Conservation (phyloP, 2,329 filamentous ascomycete species). For the Talaromyces funiculosus region DNA sequence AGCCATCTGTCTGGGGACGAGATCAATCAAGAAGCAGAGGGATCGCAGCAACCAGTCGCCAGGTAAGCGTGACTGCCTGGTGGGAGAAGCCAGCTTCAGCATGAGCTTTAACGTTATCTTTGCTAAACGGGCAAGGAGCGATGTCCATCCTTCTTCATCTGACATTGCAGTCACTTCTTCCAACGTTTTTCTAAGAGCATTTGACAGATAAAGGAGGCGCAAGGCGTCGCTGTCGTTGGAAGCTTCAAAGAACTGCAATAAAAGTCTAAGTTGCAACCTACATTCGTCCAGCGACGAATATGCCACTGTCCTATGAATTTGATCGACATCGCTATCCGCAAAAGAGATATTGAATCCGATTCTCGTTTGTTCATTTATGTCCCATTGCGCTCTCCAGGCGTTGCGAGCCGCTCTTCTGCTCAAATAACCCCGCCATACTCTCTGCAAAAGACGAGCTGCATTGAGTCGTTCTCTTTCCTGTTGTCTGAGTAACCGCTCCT, state of each 20-base stretch:
- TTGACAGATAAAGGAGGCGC: slow-evolving; percentile 42
- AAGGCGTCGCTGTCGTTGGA: slow-evolving; percentile 35
- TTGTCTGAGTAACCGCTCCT: slow-evolving; percentile 74
- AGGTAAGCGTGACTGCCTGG: slow-evolving; percentile 18
- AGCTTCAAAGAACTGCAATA: slow-evolving; percentile 62
- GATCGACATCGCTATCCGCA: slow-evolving; percentile 31
- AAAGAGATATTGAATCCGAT: slow-evolving; percentile 25
- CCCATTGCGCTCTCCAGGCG: slow-evolving; percentile 57
- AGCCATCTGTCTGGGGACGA: slow-evolving; percentile 39
- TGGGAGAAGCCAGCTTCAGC: slow-evolving; percentile 19
- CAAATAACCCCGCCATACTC: slow-evolving; percentile 72
- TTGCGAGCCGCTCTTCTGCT: slow-evolving; percentile 55
- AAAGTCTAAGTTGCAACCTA: slow-evolving; percentile 55
- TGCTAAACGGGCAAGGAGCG: slow-evolving; percentile 35
- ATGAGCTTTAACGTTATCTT: slow-evolving; percentile 32
- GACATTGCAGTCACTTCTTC: slow-evolving; percentile 32
- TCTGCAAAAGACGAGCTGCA: slow-evolving; percentile 69
- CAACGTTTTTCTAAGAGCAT: slow-evolving; percentile 37
- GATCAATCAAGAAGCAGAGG: slow-evolving; percentile 31
- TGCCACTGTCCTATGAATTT: background rate
- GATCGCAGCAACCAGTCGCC: slow-evolving; percentile 32
- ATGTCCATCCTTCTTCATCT: slow-evolving; percentile 38
- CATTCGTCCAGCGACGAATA: slow-evolving; percentile 20
- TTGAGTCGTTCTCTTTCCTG: slow-evolving; percentile 71
- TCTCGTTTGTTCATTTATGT: slow-evolving; percentile 49